These are phyloP conservation scores for Kwoniella europaea DNA, from an alignment of 768 basidiomycete species.

Conservation along the genomic window DNA sequence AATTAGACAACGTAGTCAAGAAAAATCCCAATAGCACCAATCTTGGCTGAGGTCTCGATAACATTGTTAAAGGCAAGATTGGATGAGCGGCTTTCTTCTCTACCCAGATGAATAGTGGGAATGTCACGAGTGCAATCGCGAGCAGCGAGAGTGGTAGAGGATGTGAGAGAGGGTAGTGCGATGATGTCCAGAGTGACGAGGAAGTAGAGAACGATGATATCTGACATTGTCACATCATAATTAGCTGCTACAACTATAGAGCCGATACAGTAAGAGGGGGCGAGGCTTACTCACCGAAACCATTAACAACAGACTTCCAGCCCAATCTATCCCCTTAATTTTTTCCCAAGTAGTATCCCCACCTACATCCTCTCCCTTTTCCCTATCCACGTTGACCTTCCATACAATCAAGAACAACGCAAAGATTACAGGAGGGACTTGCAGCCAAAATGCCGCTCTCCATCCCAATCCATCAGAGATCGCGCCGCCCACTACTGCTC, in stretches of 20 bases:
- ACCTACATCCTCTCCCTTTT: slow-evolving; percentile 18
- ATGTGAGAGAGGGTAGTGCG: slow-evolving; percentile 36
- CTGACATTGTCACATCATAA: background rate
- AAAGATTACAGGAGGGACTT: slow-evolving; percentile 40
- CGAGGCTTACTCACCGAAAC: slow-evolving; percentile 47
- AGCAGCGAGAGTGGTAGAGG: slow-evolving; percentile 34
- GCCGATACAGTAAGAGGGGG: too few relatives aligned
- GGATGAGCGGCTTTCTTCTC: slow-evolving; percentile 44
- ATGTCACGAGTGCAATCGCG: slow-evolving; percentile 14
- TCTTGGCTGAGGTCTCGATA: slow-evolving; percentile 37
- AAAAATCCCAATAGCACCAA: slow-evolving; percentile 39
- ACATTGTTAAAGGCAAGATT: slow-evolving; percentile 43
- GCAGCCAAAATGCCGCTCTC: slow-evolving; percentile 48
- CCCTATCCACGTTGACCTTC: slow-evolving; percentile 43
- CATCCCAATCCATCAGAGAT: slow-evolving; percentile 46
- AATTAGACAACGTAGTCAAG: slow-evolving; percentile 38
- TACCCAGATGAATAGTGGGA: slow-evolving; percentile 38
- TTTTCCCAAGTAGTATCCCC: slow-evolving; percentile 36
- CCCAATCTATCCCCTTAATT: slow-evolving; percentile 50
- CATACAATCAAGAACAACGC: slow-evolving; percentile 35
- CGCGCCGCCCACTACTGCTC: slow-evolving; percentile 46
- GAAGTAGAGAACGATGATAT: slow-evolving; percentile 37
- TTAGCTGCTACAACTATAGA: too few relatives aligned
- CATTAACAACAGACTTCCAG: slow-evolving; percentile 37
- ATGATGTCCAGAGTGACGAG: slow-evolving; percentile 44